A percentile compares a stretch with the other conserved stretches of the same genome.
Conservation (phyloP, 2,329 filamentous ascomycete species). For the Tolypocladium paradoxum region DNA sequence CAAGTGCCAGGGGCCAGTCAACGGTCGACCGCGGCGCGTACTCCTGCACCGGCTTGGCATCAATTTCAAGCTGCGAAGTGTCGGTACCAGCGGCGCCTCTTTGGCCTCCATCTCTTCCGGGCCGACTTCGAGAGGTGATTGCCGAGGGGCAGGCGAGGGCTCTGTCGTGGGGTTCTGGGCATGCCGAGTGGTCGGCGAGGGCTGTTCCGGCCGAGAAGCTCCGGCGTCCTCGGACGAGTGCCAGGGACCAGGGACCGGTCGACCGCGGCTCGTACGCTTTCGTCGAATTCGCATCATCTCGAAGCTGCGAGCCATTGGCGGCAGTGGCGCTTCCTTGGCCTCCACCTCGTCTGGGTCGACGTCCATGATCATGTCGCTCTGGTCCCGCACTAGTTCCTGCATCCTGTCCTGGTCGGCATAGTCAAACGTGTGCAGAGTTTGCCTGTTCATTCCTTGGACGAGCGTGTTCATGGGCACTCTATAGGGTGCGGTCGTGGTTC, state of each 20-base stretch:
- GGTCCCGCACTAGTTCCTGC: neutral
- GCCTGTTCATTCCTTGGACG: neutral
- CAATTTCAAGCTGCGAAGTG: neutral
- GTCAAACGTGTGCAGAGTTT: neutral
- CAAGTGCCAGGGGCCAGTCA: neutral
- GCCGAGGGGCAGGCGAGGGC: neutral
- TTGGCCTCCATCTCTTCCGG: neutral
- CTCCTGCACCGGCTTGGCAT: neutral
- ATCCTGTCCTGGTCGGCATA: neutral
- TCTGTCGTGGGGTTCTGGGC: no score
- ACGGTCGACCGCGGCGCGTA: neutral
- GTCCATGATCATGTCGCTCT: neutral
- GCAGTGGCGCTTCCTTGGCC: neutral
- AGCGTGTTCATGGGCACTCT: conserved; percentile 5
- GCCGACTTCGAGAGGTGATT: neutral
- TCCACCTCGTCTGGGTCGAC: neutral
- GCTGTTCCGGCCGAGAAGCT: no score
- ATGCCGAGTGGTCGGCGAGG: neutral
- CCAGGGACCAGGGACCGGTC: neutral
- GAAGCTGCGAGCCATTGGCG: neutral
- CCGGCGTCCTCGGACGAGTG: neutral
- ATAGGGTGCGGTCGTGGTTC: neutral
- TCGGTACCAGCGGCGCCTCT: neutral
- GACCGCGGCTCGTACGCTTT: neutral
- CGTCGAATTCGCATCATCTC: conserved; percentile 1